A percentile compares a stretch with the other conserved stretches of the same genome.
Evolutionary conservation across 352 stramenopile genomes (phyloP).

Genomic region (Phytophthora niederhauseri): DNA sequence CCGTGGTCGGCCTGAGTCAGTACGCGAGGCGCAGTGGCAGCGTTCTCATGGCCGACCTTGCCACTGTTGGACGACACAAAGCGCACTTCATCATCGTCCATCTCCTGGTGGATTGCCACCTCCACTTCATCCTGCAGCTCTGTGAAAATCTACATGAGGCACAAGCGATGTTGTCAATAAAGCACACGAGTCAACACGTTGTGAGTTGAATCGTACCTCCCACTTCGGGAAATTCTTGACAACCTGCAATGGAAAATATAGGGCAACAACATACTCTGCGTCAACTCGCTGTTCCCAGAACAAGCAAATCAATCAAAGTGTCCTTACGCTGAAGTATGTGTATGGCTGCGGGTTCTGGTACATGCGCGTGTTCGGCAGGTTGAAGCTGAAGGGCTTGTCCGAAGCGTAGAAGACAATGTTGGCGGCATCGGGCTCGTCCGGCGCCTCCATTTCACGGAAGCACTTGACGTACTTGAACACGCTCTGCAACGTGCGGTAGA

Average conservation of each 20-base stretch:
- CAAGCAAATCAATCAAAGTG: background rate
- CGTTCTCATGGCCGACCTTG: slow-evolving; percentile 1
- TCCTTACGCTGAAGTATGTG: slow-evolving; percentile 67
- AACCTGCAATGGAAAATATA: slow-evolving; percentile 35
- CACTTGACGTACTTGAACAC: slow-evolving; percentile 74
- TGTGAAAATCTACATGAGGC: slow-evolving; percentile 58
- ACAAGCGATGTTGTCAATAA: background rate
- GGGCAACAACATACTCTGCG: background rate
- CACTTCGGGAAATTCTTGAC: slow-evolving; percentile 67
- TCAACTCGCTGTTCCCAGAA: background rate
- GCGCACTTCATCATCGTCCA: slow-evolving; percentile 57
- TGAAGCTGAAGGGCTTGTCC: slow-evolving; percentile 68
- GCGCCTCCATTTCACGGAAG: slow-evolving; percentile 66
- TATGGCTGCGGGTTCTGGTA: slow-evolving; percentile 52
- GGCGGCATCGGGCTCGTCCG: slow-evolving; percentile 38
- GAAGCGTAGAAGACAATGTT: slow-evolving; percentile 87
- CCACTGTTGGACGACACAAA: slow-evolving; percentile 38
- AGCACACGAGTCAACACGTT: background rate
- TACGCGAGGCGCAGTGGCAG: slow-evolving; percentile 29
- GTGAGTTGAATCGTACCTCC: slow-evolving; percentile 45
- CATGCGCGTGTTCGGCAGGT: slow-evolving; percentile 50
- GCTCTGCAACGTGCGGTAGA: slow-evolving; percentile 68
- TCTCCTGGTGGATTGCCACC: slow-evolving; percentile 51
- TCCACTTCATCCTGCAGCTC: slow-evolving; percentile 50
- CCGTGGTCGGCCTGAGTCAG: slow-evolving; percentile 62